Evolutionary conservation across 2,329 filamentous ascomycete species (phyloP), one percentile per base, ranked within the genome.

Genomic region (Colletotrichum scovillei): DNA sequence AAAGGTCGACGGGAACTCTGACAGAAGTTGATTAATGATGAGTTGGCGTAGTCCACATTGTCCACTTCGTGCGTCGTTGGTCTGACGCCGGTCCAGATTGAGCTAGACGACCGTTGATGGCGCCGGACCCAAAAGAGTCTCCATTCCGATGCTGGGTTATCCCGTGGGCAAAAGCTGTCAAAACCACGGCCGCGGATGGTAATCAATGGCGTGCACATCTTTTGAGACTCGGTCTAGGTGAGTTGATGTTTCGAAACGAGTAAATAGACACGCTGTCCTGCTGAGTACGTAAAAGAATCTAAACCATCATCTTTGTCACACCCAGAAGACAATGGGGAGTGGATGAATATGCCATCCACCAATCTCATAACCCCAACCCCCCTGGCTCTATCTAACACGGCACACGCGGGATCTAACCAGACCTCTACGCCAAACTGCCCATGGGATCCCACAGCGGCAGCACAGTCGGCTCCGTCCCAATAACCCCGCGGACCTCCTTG

Each of bases 401-500:
- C 11, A 26, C 49, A 7, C 38, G 3, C 14, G 38, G 38, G 14
- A 42, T 19, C 38, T 42, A 19, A 7, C 5, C 14, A 42, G 38
- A 56, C 11, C 30, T 58, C 57, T 72, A 93, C 76, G 93, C 93
- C 81, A 95, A 80, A 22, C 92, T 88, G 1, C 93, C 93, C 92
- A 95, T 94, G 0, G 93, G 93, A 84, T 95, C 93, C 94, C 94
- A 96, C 28, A 94, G 83, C 2, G 93, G 92, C 73, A 96, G 82
- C 67, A 94, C 89, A 74, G 92, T 88, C 0, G 94, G 90, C 78
- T 94, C 87, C 84, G 93, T 89, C 76, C 90, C 88, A 65, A 96
- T 82, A 28, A 97, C 90, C 77, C 95, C 92, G 73, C 86, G 86
- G 12, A 97, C 87, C 77, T 93, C 90, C 78, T 89, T 88, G 67